These are phyloP conservation scores for Byssochlamys sp. DNA, from an alignment of 2,329 filamentous ascomycete species.

Conservation along the genomic window DNA sequence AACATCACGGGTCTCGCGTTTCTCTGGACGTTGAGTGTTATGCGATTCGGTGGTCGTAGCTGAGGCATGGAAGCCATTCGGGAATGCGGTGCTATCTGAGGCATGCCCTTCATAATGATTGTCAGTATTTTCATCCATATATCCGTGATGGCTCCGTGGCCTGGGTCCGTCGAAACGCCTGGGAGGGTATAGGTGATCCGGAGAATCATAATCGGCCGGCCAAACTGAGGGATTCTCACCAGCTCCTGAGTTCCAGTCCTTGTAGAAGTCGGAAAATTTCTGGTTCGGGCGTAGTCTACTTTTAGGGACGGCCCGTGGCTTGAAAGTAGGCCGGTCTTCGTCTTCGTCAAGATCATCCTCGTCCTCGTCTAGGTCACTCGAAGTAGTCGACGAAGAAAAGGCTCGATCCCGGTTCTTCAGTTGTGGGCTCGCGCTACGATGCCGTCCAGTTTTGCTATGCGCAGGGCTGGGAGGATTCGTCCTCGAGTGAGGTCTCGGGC, in stretches of 20 bases:
- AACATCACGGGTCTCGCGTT: background rate
- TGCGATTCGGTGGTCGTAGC: background rate
- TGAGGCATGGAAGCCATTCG: background rate
- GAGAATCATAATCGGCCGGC: constrained; percentile 4
- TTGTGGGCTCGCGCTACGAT: constrained; percentile 38
- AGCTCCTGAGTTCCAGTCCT: constrained; percentile 15
- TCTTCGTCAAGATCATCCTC: constrained; percentile 22
- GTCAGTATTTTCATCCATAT: constrained; percentile 18
- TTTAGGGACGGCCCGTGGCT: constrained; percentile 34
- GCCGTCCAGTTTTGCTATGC: constrained; percentile 21
- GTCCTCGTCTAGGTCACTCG: constrained; percentile 29
- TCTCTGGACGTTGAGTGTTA: constrained; percentile 1
- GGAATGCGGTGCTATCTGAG: constrained; percentile 12
- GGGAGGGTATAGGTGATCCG: constrained; percentile 4
- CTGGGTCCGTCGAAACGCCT: constrained; percentile 11
- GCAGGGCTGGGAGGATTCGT: constrained; percentile 28
- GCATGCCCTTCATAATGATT: constrained; percentile 20
- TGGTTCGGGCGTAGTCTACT: constrained; percentile 26
- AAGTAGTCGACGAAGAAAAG: constrained; percentile 28
- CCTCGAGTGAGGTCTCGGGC: constrained; percentile 22
- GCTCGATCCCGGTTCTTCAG: constrained; percentile 22
- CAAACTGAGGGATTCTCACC: constrained; percentile 22
- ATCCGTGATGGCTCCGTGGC: constrained; percentile 9
- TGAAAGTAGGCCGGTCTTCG: constrained; percentile 15
- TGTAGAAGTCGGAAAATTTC: constrained; percentile 19